These are phyloP conservation scores for Candida boleticola DNA, from an alignment of 805 yeast species.

Conservation along the genomic window DNA sequence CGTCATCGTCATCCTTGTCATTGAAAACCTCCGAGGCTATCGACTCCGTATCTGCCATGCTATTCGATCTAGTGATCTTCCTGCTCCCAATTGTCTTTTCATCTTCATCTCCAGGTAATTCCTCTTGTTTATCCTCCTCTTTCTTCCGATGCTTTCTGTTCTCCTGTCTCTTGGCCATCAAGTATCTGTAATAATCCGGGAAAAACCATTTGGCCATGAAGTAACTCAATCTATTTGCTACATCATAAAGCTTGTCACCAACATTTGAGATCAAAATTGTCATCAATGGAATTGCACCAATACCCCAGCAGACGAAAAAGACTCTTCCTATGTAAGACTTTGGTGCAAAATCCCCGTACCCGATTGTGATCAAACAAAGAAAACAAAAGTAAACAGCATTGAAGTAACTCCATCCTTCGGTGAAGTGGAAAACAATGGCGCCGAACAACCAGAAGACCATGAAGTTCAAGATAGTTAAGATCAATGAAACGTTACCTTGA, in stretches of 20 bases:
- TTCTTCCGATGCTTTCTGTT: constrained; percentile 1
- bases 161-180: background rate
- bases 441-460: constrained; percentile 70
- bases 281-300: constrained; percentile 84
- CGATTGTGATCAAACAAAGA: constrained; percentile 74
- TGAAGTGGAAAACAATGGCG: constrained; percentile 55
- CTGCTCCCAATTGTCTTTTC: background rate
- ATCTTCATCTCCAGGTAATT: constrained; percentile 5
- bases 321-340: constrained; percentile 60
- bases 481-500: constrained; percentile 40
- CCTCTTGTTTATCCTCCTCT: constrained; percentile 6
- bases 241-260: constrained; percentile 56
- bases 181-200: constrained; percentile 5
- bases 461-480: constrained; percentile 43
- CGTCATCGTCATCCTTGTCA: constrained; percentile 7
- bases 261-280: constrained; percentile 71
- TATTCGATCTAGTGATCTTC: background rate
- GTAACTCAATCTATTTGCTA: constrained; percentile 17
- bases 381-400: constrained; percentile 73
- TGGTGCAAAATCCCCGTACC: constrained; percentile 80
- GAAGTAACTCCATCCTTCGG: constrained; percentile 74
- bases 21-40: too few relatives aligned
- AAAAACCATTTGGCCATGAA: constrained; percentile 8
- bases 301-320: constrained; percentile 76
- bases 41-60: background rate